Evolutionary conservation across 2,329 filamentous ascomycete genomes (phyloP), one percentile per base, ranked within the genome.

Genomic region (Aspergillus tubingensis): DNA sequence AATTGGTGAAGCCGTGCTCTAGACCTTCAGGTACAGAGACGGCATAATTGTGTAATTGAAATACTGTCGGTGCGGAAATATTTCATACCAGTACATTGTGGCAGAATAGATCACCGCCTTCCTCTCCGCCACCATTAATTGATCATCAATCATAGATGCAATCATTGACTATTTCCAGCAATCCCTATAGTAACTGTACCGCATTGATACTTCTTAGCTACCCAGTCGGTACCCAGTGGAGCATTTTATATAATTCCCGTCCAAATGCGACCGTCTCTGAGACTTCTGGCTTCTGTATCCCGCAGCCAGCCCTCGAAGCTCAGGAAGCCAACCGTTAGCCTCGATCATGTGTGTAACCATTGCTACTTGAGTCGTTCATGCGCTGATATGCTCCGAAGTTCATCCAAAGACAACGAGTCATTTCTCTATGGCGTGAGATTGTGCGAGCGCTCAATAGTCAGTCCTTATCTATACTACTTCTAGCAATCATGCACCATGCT

Each of bases 341-440:
- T 78, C 43, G 76, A 78, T 53, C 76, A 78, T 70, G 76, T 78
- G 49, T 65, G 72, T 68, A 56, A 25, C 19, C 48, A 43, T 8
- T 4, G 21, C 13, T 8, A 54, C 19, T 17, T n/a, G 10, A 49
- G 8, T 53, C 5, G 21, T 30, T 51, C 15, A 23, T 32, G 10
- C 55, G 41, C 63, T 66, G 61, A 65, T 36, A 25, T 21, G 8
- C 3, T 3, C 21, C 38, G 21, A 32, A 78, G 76, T 81, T 81
- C 47, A 74, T 81, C 38, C 76, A 79, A 63, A 72, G 76, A 55
- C 76, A 79, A 54, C 74, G 78, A 7, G 77, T 76, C 0, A 62
- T 81, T n/a, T 60, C 70, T n/a, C 65, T 81, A 8, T 81, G 77
- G 74, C 74, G 78, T 15, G 74, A 78, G 32, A 78, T 81, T 36